phyloP scores from a whole-genome alignment of 164 flowering plant species.

The Pachysandra terminalis region DNA sequence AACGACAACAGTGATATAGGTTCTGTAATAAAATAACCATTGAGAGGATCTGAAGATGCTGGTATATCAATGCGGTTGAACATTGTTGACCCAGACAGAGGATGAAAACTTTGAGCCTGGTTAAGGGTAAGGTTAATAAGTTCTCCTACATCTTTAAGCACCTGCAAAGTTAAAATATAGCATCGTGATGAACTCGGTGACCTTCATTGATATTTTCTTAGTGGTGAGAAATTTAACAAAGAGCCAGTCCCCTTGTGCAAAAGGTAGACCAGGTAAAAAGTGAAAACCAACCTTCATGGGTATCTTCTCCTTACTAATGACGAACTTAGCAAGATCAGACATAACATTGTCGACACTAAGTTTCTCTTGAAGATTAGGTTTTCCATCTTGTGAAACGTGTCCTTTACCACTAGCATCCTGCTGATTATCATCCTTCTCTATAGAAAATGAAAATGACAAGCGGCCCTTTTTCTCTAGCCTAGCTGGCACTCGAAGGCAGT shows the following conservation, averaged over 20 bases:
- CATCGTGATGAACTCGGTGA: not conserved
- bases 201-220: not conserved
- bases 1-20: too few relatives aligned
- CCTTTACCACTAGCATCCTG: conserved; percentile 36
- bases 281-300: conserved; percentile 67
- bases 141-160: conserved; percentile 77
- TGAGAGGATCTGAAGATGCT: conserved; percentile 69
- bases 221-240: not conserved
- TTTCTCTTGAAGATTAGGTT: conserved; percentile 38
- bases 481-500: conserved; percentile 72
- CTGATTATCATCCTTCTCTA: conserved; percentile 44
- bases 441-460: conserved; percentile 59
- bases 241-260: not conserved
- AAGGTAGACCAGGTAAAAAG: not conserved
- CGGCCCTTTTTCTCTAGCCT: conserved; percentile 57
- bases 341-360: conserved; percentile 51
- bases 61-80: conserved; percentile 82
- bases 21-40: conserved; percentile 46
- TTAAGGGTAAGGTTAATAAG: conserved; percentile 59
- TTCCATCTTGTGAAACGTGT: conserved; percentile 31
- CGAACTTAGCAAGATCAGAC: conserved; percentile 65
- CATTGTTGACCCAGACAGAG: conserved; percentile 77
- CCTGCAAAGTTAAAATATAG: conserved; percentile 40
- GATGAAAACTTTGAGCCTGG: conserved; percentile 69
- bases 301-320: conserved; percentile 58